These are phyloP conservation scores for Penicillium sclerotigenum DNA, from an alignment of 2,329 filamentous ascomycete species.

Conservation along the genomic window DNA sequence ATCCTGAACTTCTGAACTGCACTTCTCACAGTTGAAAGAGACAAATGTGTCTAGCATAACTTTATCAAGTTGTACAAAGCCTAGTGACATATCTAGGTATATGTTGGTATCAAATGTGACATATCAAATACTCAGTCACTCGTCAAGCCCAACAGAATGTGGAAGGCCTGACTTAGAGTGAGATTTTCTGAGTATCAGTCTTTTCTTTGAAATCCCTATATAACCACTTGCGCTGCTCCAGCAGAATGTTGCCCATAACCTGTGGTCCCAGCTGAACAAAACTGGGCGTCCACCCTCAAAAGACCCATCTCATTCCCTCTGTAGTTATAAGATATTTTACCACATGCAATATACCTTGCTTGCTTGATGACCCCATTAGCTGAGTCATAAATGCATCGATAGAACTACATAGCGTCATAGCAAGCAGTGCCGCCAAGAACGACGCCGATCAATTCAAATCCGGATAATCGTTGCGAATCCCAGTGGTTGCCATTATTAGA, in stretches of 20 bases:
- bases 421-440: constrained; percentile 75
- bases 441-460: constrained; percentile 75
- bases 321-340: constrained; percentile 64
- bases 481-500: constrained; percentile 62
- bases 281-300: constrained; percentile 83
- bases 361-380: constrained; percentile 62
- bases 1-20: background rate
- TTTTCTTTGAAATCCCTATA: constrained; percentile 34
- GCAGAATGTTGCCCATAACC: constrained; percentile 81
- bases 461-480: constrained; percentile 64
- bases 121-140: background rate
- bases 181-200: background rate
- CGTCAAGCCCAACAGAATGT: too few relatives aligned
- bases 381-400: constrained; percentile 88
- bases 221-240: constrained; percentile 80
- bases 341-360: constrained; percentile 54
- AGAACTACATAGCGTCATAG: constrained; percentile 79
- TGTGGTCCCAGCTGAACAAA: constrained; percentile 62
- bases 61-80: background rate
- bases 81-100: background rate
- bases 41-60: background rate
- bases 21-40: background rate
- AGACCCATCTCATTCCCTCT: constrained; percentile 79
- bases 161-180: background rate
- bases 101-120: too few relatives aligned